A percentile compares a stretch with the other conserved stretches of the same genome.
Conservation (phyloP, 805 yeast species). For the Kodamaea kaohsiungensis region DNA sequence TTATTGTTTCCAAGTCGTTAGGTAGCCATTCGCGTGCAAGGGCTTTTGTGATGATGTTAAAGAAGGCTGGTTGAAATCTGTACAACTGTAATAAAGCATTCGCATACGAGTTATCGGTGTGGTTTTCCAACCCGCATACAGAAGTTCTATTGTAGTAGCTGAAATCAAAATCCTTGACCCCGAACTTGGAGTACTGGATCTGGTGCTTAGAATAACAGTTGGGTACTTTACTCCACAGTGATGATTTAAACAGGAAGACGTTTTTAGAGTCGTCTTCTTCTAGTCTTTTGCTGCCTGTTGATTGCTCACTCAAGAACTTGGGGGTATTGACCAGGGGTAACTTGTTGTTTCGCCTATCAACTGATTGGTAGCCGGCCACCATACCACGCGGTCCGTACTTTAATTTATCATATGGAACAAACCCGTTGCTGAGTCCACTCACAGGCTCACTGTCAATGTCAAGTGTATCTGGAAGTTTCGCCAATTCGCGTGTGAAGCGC, state of each 20-base stretch:
- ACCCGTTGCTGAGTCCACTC: neutral
- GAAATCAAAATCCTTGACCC: slow-evolving; percentile 93
- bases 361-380: slow-evolving; percentile 41
- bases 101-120: slow-evolving; percentile 68
- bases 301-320: slow-evolving; percentile 60
- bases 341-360: slow-evolving; percentile 36
- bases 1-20: slow-evolving; percentile 32
- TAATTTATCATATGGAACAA: slow-evolving; percentile 48
- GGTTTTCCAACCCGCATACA: slow-evolving; percentile 84
- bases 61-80: slow-evolving; percentile 73
- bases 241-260: slow-evolving; percentile 7
- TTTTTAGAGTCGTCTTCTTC: slow-evolving; percentile 3
- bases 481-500: slow-evolving; percentile 58
- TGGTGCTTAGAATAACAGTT: slow-evolving; percentile 73
- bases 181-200: slow-evolving; percentile 83
- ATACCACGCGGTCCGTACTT: slow-evolving; percentile 61
- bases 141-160: slow-evolving; percentile 73
- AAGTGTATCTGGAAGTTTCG: slow-evolving; percentile 50
- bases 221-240: slow-evolving; percentile 45
- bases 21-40: slow-evolving; percentile 52
- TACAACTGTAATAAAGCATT: slow-evolving; percentile 80
- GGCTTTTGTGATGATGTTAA: slow-evolving; percentile 59
- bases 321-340: slow-evolving; percentile 54
- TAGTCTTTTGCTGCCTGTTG: slow-evolving; percentile 6
- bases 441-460: neutral